Base-by-base conservation (phyloP, 768 basidiomycete genomes). In the Mycena metata region DNA sequence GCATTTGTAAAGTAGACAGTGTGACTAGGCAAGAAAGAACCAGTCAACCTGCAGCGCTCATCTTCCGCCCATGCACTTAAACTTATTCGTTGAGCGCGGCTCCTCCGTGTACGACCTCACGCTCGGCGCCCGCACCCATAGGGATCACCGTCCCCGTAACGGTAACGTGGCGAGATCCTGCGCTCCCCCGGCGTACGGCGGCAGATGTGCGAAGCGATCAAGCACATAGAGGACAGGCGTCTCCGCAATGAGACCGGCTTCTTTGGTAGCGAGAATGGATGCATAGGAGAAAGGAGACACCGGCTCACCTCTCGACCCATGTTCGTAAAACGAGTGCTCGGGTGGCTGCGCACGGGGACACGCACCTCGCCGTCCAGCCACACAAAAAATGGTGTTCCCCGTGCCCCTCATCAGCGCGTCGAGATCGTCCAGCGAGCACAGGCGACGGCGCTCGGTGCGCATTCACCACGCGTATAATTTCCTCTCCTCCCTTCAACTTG, bases 291-390 rank as follows among this genome's bases (percentile, higher is more conserved):
- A n/a, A 12, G 47, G 24, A 33, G 30, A 23, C 3, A 6, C 15
- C 8, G 10, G 35, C 51, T 30, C 42, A 72, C 70, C 54, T 72
- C 67, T 26, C 70, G 67, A 6, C 66, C 70, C 47, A 69, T 61
- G 19, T 69, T 49, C 2, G 63, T 61, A 46, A 64, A 72, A 17
- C 70, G 56, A 54, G 60, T 68, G 55, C 67, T 71, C 19, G 63
- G 62, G 21, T 67, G 67, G 17, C 49, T 58, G 39, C 70, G 65
- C 1, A 67, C 61, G 6, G 70, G 70, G 19, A 72, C 49, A 49
- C 39, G 61, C 26, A 72, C 62, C 41, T 72, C 70, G 26, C 70
- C 67, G n/a, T 72, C 67, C 21, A 72, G 64, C 5, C 64, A 63
- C 33, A 57, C 51, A 36, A 61, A 65, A 46, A n/a, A n/a, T 66